Evolutionary conservation across 495 filamentous ascomycete genomes (phyloP), one percentile per base, ranked within the genome.

Genomic region (Opeltia flavorubescens): DNA sequence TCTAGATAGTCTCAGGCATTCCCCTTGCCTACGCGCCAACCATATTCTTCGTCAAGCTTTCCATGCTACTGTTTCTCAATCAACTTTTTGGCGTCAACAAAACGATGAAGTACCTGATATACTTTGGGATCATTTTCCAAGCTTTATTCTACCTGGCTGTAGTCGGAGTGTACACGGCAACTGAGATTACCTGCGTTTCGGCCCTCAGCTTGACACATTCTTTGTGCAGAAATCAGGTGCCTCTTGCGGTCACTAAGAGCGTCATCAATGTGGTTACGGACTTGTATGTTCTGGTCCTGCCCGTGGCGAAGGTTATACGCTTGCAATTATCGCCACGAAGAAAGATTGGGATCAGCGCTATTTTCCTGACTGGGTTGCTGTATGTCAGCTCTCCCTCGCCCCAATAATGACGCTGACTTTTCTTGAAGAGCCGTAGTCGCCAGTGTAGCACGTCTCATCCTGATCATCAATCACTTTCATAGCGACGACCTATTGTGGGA

Each of bases 41-140:
- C 26, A 50, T 46, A 23, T 45, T 50, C 17, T 50, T 53, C 13
- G 50, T 44, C 20, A 53, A 46, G 15, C 30, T 53, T 13, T 49
- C 46, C 15, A 44, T 53, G 11, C 21, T 50, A 20, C 41, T 44
- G n/a, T 42, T 53, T 12, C 44, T 45, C 20, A 15, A 45, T 11
- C 39, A 40, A 18, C 50, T 50, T 1, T 50, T 50, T 21, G n/a
- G 0, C 8, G 11, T 50, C 30, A 35, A 50, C 29, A 51, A 5
- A 13, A 26, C 48, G 7, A 2, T 49, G 11, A 27, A 40, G 23
- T 18, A 29, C 18, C 13, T 45, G 2, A 45, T 41, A 11, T 50
- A 49, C 28, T 20, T 45, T 23, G 44, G 44, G 9, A 53, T 50
- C 12, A n/a, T 18, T 8, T 50, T 50, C 13, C 34, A 21, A 0